Percentiles rank a stretch among this genome's conserved stretches.
Evolutionary conservation across 257 asterid species (phyloP).

Genomic region (Gentiana straminea): DNA sequence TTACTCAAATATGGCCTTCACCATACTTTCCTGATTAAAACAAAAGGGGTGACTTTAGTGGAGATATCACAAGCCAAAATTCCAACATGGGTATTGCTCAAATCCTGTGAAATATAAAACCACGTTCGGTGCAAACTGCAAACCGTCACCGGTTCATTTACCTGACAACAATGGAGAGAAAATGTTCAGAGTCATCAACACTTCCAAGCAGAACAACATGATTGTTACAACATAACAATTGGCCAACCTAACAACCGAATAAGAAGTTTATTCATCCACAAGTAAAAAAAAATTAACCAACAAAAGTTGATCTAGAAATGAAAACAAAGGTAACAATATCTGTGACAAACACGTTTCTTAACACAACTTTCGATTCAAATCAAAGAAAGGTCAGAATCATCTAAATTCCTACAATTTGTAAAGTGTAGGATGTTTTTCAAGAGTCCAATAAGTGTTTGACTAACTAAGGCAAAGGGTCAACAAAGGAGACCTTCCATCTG

Average conservation of each 20-base stretch:
- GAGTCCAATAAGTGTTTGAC: too few relatives aligned
- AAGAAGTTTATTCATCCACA: background rate
- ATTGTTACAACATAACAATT: background rate
- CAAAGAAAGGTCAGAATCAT: too few relatives aligned
- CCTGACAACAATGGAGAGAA: constrained; percentile 25
- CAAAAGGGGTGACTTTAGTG: background rate
- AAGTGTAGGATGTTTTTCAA: too few relatives aligned
- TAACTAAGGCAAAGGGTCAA: too few relatives aligned
- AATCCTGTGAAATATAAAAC: constrained; percentile 2
- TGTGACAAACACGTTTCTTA: background rate
- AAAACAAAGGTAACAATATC: background rate
- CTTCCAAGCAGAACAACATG: background rate
- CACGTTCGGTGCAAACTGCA: too few relatives aligned
- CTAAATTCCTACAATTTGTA: too few relatives aligned
- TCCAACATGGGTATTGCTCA: constrained; percentile 4
- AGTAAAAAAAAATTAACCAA: background rate
- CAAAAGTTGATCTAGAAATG: background rate
- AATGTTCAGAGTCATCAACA: constrained; percentile 5
- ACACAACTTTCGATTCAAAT: too few relatives aligned
- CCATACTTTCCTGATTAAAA: constrained; percentile 12
- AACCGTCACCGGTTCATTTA: constrained; percentile 9
- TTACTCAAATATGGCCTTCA: background rate
- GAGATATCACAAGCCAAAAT: too few relatives aligned
- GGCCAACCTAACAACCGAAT: background rate
- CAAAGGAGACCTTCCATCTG: too few relatives aligned